Evolutionary conservation across 352 stramenopile genomes (phyloP).

Genomic region (Globisporangium apiculatum): DNA sequence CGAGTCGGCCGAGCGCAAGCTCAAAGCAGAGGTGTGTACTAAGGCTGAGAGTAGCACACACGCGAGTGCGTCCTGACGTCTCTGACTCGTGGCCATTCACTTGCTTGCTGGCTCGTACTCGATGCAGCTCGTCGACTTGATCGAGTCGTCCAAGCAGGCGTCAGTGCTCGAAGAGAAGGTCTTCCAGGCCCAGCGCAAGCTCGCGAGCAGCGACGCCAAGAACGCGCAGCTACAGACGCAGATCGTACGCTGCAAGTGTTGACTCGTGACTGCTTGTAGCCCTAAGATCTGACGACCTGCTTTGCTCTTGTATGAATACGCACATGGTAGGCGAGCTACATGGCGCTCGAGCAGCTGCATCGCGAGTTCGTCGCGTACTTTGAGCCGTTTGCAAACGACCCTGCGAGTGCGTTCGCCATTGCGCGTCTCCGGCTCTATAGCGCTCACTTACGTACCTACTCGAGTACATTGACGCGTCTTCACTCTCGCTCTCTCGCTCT

Average conservation of each 20-base stretch:
- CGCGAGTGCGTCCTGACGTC: background rate
- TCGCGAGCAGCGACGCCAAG: constrained; percentile 46
- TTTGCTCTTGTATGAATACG: no score
- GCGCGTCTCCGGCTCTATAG: background rate
- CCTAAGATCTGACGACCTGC: no score
- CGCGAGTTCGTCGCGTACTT: constrained; percentile 46
- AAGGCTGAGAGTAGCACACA: no score
- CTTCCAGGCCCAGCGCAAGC: constrained; percentile 41
- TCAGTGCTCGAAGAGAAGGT: constrained; percentile 61
- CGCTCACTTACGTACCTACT: background rate
- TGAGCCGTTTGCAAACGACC: constrained; percentile 34
- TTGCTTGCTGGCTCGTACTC: background rate
- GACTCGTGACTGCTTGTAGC: no score
- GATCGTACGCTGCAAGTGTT: constrained; percentile 28
- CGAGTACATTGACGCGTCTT: no score
- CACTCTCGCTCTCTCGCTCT: background rate
- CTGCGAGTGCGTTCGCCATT: constrained; percentile 22
- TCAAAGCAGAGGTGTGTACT: constrained; percentile 55
- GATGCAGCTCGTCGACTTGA: constrained; percentile 51
- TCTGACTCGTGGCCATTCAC: no score
- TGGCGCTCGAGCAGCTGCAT: constrained; percentile 32
- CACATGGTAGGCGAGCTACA: constrained; percentile 25
- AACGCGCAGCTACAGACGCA: constrained; percentile 32
- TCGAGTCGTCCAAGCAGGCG: constrained; percentile 52
- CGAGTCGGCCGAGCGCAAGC: constrained; percentile 47